Conservation (phyloP, 2,329 filamentous ascomycete genomes). For the Diaporthe longicolla region DNA sequence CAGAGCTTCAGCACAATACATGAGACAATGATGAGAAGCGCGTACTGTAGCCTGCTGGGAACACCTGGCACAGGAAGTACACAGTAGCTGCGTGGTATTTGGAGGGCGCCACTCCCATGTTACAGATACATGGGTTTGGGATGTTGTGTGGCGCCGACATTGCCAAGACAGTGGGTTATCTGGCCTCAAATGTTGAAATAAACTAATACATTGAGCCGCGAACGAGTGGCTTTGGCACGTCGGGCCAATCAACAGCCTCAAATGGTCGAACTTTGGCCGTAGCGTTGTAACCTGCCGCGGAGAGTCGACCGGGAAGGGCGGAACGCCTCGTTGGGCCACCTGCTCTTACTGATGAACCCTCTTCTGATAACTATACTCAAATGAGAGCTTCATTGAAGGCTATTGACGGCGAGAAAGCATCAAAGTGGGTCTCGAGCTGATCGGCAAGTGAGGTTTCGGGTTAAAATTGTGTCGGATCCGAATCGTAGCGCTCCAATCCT, state of each 20-base stretch:
- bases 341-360: neutral
- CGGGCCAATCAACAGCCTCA: slow-evolving; percentile 7
- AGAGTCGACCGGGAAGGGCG: slow-evolving; percentile 17
- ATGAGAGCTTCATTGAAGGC: slow-evolving; percentile 13
- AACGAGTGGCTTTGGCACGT: neutral
- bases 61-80: neutral
- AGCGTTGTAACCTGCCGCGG: slow-evolving; percentile 29
- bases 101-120: neutral
- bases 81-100: neutral
- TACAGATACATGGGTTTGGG: slow-evolving; percentile 16
- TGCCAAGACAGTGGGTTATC: slow-evolving; percentile 12
- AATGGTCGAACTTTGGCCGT: neutral
- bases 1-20: neutral
- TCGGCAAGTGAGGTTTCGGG: slow-evolving; percentile 17
- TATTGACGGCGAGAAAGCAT: slow-evolving; percentile 9
- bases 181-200: slow-evolving; percentile 17
- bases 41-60: slow-evolving; percentile 4
- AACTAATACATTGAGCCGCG: slow-evolving; percentile 30
- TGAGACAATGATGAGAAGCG: neutral
- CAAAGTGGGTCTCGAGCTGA: slow-evolving; percentile 11
- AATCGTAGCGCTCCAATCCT: slow-evolving; percentile 31
- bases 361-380: slow-evolving; percentile 14
- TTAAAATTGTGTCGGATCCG: slow-evolving; percentile 17
- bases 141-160: slow-evolving; percentile 9
- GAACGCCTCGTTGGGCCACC: neutral